These are phyloP conservation scores for Gynandropsis gynandra DNA, from an alignment of 345 rosid species.

Conservation along the genomic window DNA sequence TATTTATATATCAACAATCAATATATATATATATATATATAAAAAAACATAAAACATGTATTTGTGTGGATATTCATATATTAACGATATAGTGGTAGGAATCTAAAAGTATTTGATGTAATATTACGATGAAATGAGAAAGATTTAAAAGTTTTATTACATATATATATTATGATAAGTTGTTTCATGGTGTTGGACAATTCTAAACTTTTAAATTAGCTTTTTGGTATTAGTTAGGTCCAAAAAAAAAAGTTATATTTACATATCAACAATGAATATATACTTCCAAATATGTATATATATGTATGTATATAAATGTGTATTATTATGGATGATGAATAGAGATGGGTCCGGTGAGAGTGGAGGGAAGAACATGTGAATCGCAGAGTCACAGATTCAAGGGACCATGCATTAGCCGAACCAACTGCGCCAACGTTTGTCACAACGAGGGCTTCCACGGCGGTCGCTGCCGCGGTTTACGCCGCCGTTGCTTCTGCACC, in stretches of 20 bases:
- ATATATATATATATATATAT: no score
- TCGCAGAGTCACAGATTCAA: conserved; percentile 38
- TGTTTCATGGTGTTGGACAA: no score
- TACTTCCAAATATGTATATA: not conserved
- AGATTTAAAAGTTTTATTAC: no score
- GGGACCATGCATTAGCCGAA: conserved; percentile 28
- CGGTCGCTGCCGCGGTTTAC: conserved; percentile 39
- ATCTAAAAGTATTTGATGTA: no score
- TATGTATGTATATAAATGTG: not conserved
- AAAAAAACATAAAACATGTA: no score
- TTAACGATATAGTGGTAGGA: no score
- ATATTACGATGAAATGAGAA: no score
- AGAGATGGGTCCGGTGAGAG: conserved; percentile 29
- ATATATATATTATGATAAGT: no score
- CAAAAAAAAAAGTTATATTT: no score
- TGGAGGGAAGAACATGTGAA: conserved; percentile 35
- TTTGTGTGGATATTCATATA: not conserved
- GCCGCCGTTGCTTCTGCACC: conserved; percentile 50
- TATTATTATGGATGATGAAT: not conserved
- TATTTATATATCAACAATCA: no score
- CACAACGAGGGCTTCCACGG: conserved; percentile 38
- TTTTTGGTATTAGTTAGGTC: not conserved
- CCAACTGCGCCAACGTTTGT: conserved; percentile 40
- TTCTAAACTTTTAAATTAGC: not conserved
- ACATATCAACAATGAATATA: not conserved